Conservation (phyloP, 2,329 filamentous ascomycete species). For the Sarocladium brachiariae region DNA sequence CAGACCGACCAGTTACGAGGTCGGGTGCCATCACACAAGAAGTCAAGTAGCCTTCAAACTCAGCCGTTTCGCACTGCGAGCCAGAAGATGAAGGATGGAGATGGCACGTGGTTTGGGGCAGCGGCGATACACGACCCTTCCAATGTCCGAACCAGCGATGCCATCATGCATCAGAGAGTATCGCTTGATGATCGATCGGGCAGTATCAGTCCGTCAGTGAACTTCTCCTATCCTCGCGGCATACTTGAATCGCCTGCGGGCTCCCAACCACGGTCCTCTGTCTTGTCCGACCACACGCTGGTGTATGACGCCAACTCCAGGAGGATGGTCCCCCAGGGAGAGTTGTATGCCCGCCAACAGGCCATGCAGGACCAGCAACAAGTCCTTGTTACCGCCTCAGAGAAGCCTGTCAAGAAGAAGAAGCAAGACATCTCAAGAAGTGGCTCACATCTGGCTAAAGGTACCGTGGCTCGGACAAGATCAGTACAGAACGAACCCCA, state of each 20-base stretch:
- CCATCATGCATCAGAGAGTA: slow-evolving; percentile 26
- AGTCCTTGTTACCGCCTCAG: slow-evolving; percentile 30
- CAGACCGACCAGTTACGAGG: slow-evolving; percentile 27
- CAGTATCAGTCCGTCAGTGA: slow-evolving; percentile 46
- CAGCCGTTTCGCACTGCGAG: slow-evolving; percentile 48
- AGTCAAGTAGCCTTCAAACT: slow-evolving; percentile 36
- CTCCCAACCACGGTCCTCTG: slow-evolving; percentile 13
- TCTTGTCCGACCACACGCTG: slow-evolving; percentile 34
- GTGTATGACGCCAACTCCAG: slow-evolving; percentile 62
- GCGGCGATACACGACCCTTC: slow-evolving; percentile 35
- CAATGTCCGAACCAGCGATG: slow-evolving; percentile 39
- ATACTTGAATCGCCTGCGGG: slow-evolving; percentile 30
- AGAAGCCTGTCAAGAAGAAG: slow-evolving; percentile 35
- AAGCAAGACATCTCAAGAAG: slow-evolving; percentile 28
- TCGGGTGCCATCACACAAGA: slow-evolving; percentile 23
- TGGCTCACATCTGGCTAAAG: slow-evolving; percentile 42
- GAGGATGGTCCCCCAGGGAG: slow-evolving; percentile 45
- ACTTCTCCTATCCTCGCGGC: slow-evolving; percentile 51
- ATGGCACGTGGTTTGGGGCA: slow-evolving; percentile 40
- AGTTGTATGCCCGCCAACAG: slow-evolving; percentile 37
- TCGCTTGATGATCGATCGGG: slow-evolving; percentile 30
- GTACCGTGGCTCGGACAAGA: slow-evolving; percentile 43
- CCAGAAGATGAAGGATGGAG: slow-evolving; percentile 38
- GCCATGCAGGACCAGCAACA: slow-evolving; percentile 35
- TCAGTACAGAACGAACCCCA: neutral